Base-by-base conservation (phyloP, 2,329 filamentous ascomycete genomes). In the Colletotrichum somersetense region DNA sequence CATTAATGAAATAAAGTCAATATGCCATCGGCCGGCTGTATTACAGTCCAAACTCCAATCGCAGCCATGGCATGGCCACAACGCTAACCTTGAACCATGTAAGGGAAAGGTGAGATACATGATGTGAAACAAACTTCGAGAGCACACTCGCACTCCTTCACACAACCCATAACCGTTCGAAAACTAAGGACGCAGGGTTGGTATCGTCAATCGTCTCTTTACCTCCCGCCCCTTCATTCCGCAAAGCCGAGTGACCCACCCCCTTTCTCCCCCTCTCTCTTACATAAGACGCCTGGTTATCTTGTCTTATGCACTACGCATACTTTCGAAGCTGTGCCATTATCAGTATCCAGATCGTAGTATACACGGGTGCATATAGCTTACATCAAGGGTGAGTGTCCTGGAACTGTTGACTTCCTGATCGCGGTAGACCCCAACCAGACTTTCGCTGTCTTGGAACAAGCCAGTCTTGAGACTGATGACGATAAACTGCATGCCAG, bases 401-500 rank as follows among this genome's bases (percentile, higher is more conserved):
- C 94, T 93, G 77, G 93, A 97, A 78, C 92, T 97, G 83, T 98
- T 99, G 70, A 94, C 93, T 68, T 92, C 91, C 84, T 99, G 96
- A 79, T 99, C 97, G 75, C 96, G 89, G 85, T 97, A 98, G 14
- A 99, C 95, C 63, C 96, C 96, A 5, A 99, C 95, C 77, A 99
- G 82, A 73, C 95, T 97, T 86, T 99, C 95, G 79, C 94, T 97
- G 81, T 97, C 93, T 83, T 99, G 95, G 85, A 98, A 99, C 68
- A 99, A 86, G 1, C 95, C 95, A 0, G 95, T 93, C 88, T 99
- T 99, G 80, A 99, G 88, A 84, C 91, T 95, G 81, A 99, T 99
- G 76, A 99, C 96, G 73, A 99, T 97, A 77, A 99, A 99, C 81
- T 99, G 96, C 95, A 98, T 98, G 18, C 97, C 97, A 1, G 96